phyloP scores from a whole-genome alignment of 768 basidiomycete genomes.

The Boletus fagicola region DNA sequence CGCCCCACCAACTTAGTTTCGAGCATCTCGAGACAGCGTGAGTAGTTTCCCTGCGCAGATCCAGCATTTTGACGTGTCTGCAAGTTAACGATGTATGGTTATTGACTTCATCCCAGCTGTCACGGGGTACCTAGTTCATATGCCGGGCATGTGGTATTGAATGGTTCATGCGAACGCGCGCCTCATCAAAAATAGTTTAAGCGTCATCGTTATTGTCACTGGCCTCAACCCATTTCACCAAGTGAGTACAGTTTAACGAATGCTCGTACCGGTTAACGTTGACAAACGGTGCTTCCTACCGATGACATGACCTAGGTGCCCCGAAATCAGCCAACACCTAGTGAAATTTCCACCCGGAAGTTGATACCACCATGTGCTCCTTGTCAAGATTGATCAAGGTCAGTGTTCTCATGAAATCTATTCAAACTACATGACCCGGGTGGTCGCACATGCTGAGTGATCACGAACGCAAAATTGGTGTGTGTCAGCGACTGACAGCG shows the following conservation, averaged over 20 bases:
- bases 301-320: not conserved
- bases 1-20: not conserved
- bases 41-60: constrained; percentile 3
- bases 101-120: not conserved
- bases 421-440: not conserved
- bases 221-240: too few species aligned
- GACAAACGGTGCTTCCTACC: not conserved
- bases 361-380: not conserved
- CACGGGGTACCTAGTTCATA: not conserved
- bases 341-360: too few species aligned
- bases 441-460: constrained; percentile 14
- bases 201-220: not conserved
- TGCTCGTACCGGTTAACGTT: not conserved
- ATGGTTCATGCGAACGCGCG: not conserved
- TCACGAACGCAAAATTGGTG: constrained; percentile 4
- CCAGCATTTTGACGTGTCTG: not conserved
- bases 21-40: not conserved
- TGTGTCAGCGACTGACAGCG: not conserved
- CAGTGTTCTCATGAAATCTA: constrained; percentile 5
- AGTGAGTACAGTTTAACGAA: not conserved
- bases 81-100: not conserved
- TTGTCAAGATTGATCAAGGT: not conserved
- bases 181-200: not conserved
- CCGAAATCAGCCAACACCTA: not conserved
- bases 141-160: not conserved